Conservation (phyloP, 2,329 filamentous ascomycete species). For the Xylogone sp. region DNA sequence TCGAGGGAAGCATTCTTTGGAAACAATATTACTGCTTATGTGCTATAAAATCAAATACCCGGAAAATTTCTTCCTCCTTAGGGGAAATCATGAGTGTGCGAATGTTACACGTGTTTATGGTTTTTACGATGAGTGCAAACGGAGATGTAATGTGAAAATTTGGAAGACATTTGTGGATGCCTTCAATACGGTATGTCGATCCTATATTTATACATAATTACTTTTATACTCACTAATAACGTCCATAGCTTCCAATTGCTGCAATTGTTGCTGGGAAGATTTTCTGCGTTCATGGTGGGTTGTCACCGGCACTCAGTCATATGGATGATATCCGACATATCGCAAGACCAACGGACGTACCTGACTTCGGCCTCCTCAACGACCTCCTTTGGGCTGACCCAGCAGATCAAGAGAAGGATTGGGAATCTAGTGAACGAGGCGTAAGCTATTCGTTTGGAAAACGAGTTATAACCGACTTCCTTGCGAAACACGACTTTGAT, state of each 20-base stretch:
- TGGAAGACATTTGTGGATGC: slow-evolving; percentile 98
- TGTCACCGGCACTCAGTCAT: slow-evolving; percentile 86
- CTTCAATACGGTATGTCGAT: slow-evolving; percentile 66
- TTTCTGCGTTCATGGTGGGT: slow-evolving; percentile 92
- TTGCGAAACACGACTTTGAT: slow-evolving; percentile 94
- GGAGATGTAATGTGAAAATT: slow-evolving; percentile 91
- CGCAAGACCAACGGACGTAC: slow-evolving; percentile 91
- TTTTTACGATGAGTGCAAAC: slow-evolving; percentile 98
- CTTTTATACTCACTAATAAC: slow-evolving; percentile 12
- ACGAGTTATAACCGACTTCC: slow-evolving; percentile 94
- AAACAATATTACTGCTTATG: slow-evolving; percentile 87
- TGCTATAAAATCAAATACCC: slow-evolving; percentile 98
- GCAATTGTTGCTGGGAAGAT: slow-evolving; percentile 98
- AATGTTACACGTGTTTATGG: slow-evolving; percentile 95
- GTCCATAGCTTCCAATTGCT: slow-evolving; percentile 71
- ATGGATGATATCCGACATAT: slow-evolving; percentile 99
- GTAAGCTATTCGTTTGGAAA: slow-evolving; percentile 99
- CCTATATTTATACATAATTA: neutral
- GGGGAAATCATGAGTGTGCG: slow-evolving; percentile 95
- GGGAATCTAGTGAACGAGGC: slow-evolving; percentile 95
- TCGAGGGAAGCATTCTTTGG: slow-evolving; percentile 89
- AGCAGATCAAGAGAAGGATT: slow-evolving; percentile 95
- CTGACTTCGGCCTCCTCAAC: slow-evolving; percentile 92
- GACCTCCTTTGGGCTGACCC: slow-evolving; percentile 97
- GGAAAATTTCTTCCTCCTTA: slow-evolving; percentile 93